Percentiles rank a stretch among this genome's conserved stretches.
Evolutionary conservation across 306 rosid species (phyloP).

Genomic region (Corylus heterophylla): DNA sequence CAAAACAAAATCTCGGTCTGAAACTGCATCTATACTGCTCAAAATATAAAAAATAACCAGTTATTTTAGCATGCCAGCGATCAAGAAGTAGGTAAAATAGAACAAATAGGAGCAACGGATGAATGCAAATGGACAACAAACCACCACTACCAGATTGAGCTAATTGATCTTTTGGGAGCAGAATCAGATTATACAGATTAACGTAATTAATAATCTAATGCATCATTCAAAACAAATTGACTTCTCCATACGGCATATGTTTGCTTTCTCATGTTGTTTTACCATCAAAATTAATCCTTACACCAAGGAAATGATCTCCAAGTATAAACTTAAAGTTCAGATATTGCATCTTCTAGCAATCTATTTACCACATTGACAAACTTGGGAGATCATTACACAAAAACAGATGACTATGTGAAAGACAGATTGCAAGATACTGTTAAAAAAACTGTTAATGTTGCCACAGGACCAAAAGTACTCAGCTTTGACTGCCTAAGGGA

Average conservation of each 20-base stretch:
- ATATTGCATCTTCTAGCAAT: background rate
- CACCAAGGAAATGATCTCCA: background rate
- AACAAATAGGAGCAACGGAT: background rate
- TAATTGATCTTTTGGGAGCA: background rate
- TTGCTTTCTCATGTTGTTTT: background rate
- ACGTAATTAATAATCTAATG: background rate
- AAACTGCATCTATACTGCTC: conserved; percentile 89
- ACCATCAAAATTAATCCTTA: background rate
- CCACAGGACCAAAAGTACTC: background rate
- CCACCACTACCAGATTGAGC: background rate
- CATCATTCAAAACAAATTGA: background rate
- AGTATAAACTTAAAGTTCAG: background rate
- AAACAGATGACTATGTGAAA: background rate
- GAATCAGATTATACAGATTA: background rate
- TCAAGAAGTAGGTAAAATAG: background rate
- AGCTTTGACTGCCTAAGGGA: background rate
- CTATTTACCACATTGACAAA: background rate
- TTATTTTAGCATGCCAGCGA: conserved; percentile 13
- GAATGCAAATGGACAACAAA: conserved; percentile 16
- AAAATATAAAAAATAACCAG: conserved; percentile 22
- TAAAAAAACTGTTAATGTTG: background rate
- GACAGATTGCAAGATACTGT: background rate
- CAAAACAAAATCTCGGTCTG: conserved; percentile 89
- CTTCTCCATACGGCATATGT: background rate
- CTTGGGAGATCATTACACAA: background rate